A percentile compares a stretch with the other conserved stretches of the same genome.
These are phyloP conservation scores for Sarocladiaceae sp. DNA, from an alignment of 2,329 filamentous ascomycete species.

Conservation along the genomic window DNA sequence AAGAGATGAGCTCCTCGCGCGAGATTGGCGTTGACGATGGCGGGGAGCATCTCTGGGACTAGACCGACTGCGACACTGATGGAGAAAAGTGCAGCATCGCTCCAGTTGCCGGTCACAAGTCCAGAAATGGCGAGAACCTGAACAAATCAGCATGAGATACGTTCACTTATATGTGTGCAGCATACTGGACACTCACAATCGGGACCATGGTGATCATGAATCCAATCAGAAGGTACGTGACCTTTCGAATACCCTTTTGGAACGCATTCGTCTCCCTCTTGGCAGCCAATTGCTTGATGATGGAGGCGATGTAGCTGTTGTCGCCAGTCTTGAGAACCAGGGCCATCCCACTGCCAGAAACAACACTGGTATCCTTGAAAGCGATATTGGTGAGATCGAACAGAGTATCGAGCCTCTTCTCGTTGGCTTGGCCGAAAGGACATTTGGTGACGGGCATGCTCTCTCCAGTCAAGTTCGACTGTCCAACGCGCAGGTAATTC, in stretches of 20 bases:
- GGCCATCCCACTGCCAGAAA: conserved; percentile 21
- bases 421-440: conserved; percentile 11
- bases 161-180: background rate
- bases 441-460: conserved; percentile 21
- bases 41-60: conserved; percentile 25
- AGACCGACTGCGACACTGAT: conserved; percentile 25
- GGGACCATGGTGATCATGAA: conserved; percentile 26
- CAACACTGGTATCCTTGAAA: conserved; percentile 24
- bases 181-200: conserved; percentile 16
- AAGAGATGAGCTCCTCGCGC: conserved; percentile 21
- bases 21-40: conserved; percentile 24
- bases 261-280: conserved; percentile 21
- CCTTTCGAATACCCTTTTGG: conserved; percentile 23
- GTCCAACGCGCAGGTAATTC: conserved; percentile 22
- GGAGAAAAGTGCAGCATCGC: conserved; percentile 21
- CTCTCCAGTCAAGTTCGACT: conserved; percentile 27
- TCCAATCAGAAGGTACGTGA: conserved; percentile 24
- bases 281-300: conserved; percentile 21
- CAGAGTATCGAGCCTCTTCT: conserved; percentile 16
- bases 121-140: conserved; percentile 21
- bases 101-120: conserved; percentile 21
- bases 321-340: conserved; percentile 21
- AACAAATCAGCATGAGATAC: background rate
- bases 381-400: conserved; percentile 23
- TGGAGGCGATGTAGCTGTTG: conserved; percentile 17